These are phyloP conservation scores for Pholiota adiposa DNA, from an alignment of 1,284 basidiomycete genomes.

Conservation along the genomic window DNA sequence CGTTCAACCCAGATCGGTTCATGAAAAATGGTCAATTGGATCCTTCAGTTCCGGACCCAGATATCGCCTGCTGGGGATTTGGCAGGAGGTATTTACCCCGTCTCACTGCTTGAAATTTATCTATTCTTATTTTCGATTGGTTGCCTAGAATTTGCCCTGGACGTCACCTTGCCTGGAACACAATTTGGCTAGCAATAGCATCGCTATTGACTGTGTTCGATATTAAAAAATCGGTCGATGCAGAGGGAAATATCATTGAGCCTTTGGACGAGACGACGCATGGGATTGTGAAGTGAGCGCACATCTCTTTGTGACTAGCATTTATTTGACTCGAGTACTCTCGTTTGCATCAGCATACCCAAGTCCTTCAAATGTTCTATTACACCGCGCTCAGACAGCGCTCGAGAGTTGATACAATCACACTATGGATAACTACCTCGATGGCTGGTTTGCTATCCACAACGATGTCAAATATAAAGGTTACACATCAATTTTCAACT, in stretches of 20 bases:
- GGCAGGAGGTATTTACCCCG: slow-evolving; percentile 34
- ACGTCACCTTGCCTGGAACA: slow-evolving; percentile 33
- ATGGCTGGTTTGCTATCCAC: too few species aligned
- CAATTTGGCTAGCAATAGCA: slow-evolving; percentile 39
- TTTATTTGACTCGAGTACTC: too few species aligned
- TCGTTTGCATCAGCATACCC: slow-evolving; percentile 1
- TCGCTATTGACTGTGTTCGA: slow-evolving; percentile 39
- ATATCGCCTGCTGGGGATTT: slow-evolving; percentile 36
- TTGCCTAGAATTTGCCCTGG: slow-evolving; percentile 30
- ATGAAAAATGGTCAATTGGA: slow-evolving; percentile 35
- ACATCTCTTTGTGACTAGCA: neutral
- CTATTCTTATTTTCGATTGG: neutral
- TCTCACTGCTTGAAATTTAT: slow-evolving; percentile 4
- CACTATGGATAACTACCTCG: too few species aligned
- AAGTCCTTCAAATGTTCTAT: slow-evolving; percentile 9
- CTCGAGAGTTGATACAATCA: neutral
- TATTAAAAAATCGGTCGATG: slow-evolving; percentile 30
- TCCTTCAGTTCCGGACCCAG: slow-evolving; percentile 26
- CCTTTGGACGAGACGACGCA: slow-evolving; percentile 23
- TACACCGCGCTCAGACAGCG: neutral
- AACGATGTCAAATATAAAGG: too few species aligned
- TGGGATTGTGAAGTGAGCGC: slow-evolving; percentile 1
- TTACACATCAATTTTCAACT: too few species aligned
- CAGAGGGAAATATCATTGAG: slow-evolving; percentile 29
- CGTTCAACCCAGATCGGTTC: slow-evolving; percentile 44